A percentile compares a stretch with the other conserved stretches of the same genome.
phyloP scores from a whole-genome alignment of 495 filamentous ascomycete species.

The Penicillium alfredii region DNA sequence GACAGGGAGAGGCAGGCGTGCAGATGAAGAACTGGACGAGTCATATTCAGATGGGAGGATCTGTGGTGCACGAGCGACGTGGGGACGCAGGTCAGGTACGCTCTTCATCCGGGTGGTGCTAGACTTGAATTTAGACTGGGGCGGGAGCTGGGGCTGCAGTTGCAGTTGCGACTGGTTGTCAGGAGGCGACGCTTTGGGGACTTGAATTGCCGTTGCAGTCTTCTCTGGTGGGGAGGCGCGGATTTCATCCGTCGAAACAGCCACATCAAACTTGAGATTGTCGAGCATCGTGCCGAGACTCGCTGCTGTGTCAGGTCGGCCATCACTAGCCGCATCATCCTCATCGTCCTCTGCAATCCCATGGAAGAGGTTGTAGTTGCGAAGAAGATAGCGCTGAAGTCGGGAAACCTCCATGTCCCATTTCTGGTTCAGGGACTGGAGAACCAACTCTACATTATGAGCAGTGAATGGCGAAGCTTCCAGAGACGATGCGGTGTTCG shows the following conservation, averaged over 20 bases:
- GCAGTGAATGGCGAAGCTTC: constrained; percentile 29
- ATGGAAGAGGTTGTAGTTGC: constrained; percentile 55
- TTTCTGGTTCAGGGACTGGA: constrained; percentile 51
- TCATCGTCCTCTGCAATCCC: constrained; percentile 26
- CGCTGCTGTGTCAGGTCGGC: constrained; percentile 33
- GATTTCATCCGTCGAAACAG: constrained; percentile 32
- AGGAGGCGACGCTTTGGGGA: constrained; percentile 2
- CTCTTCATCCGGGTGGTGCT: constrained; percentile 8
- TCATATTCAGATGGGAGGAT: constrained; percentile 24
- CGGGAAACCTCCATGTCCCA: constrained; percentile 58
- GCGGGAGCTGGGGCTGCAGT: constrained; percentile 3
- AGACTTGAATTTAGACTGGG: not conserved
- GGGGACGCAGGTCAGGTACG: constrained; percentile 20
- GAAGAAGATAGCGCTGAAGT: constrained; percentile 51
- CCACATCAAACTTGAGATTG: constrained; percentile 36
- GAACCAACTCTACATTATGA: constrained; percentile 48
- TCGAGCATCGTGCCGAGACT: constrained; percentile 39
- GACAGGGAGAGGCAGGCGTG: constrained; percentile 33
- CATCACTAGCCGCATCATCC: constrained; percentile 33
- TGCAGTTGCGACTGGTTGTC: not conserved
- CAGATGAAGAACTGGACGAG: constrained; percentile 14
- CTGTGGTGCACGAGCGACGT: constrained; percentile 20
- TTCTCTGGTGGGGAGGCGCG: constrained; percentile 18
- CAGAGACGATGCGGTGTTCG: constrained; percentile 15
- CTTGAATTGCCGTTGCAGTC: constrained; percentile 4